phyloP scores from a whole-genome alignment of 169 alveolate genomes.

The Plasmodium coatneyi region DNA sequence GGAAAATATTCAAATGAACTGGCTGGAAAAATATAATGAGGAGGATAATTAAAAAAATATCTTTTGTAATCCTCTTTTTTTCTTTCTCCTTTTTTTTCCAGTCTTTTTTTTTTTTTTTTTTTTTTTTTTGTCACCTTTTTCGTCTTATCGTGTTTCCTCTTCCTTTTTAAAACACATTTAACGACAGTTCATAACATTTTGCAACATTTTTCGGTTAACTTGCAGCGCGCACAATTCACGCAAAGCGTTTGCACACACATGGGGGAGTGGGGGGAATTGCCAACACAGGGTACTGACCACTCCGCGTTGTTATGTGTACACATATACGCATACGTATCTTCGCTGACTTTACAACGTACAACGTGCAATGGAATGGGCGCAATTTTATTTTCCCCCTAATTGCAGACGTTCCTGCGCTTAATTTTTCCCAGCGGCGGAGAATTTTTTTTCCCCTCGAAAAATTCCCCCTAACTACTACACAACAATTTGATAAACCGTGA shows the following conservation, averaged over 20 bases:
- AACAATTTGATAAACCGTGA: not conserved
- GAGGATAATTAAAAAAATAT: conserved; percentile 7
- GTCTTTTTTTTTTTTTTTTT: not conserved
- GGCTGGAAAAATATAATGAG: conserved; percentile 75
- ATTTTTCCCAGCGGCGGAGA: not conserved
- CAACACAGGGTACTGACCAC: not conserved
- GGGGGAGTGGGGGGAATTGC: not conserved
- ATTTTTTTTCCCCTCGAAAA: not conserved
- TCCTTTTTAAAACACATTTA: not conserved
- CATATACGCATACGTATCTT: not conserved
- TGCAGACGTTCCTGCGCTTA: not conserved
- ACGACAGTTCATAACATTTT: not conserved
- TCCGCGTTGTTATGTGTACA: not conserved
- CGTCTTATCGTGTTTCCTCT: not conserved
- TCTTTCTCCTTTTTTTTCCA: not conserved
- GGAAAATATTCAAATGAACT: conserved; percentile 80
- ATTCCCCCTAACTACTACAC: not conserved
- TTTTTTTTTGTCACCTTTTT: not conserved
- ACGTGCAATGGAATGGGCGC: not conserved
- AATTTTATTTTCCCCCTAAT: not conserved
- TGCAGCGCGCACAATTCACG: conserved; percentile 10
- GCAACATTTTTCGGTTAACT: not conserved
- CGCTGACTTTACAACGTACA: not conserved
- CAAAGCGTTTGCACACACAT: conserved; percentile 7
- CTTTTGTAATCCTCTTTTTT: not conserved